These are phyloP conservation scores for Scopulariopsis brevicaulis DNA, from an alignment of 2,329 filamentous ascomycete species.

Conservation along the genomic window DNA sequence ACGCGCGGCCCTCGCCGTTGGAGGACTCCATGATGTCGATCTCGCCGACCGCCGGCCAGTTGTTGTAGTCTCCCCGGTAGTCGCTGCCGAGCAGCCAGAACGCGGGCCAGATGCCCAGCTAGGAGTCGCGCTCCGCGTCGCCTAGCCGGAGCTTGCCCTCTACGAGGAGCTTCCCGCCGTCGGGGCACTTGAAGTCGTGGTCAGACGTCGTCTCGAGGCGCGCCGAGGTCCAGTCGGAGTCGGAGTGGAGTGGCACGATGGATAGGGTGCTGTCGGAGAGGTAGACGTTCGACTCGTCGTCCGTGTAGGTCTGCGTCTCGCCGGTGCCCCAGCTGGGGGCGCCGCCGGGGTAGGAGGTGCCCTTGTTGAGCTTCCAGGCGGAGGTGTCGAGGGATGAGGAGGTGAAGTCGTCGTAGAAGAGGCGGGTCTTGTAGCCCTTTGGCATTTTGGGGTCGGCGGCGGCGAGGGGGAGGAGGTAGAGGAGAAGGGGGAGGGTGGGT, in stretches of 20 bases:
- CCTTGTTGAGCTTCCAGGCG: conserved; percentile 29
- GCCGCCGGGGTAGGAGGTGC: conserved; percentile 33
- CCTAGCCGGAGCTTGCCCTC: conserved; percentile 21
- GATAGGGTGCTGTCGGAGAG: conserved; percentile 21
- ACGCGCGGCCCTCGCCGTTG: conserved; percentile 22
- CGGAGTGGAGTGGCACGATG: conserved; percentile 20
- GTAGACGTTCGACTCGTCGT: conserved; percentile 23
- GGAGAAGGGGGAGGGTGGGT: background rate
- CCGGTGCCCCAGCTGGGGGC: conserved; percentile 34
- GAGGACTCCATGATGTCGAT: conserved; percentile 31
- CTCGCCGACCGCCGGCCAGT: conserved; percentile 30
- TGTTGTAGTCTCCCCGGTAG: conserved; percentile 23
- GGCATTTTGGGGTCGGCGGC: conserved; percentile 3
- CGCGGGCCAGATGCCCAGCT: conserved; percentile 32
- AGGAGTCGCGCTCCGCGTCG: conserved; percentile 10
- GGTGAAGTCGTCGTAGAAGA: conserved; percentile 18
- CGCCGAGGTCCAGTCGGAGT: conserved; percentile 26
- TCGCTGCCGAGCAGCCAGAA: conserved; percentile 31
- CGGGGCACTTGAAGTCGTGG: conserved; percentile 20
- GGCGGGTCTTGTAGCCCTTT: conserved; percentile 9
- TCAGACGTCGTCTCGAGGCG: conserved; percentile 26
- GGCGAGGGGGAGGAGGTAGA: background rate
- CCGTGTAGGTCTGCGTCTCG: conserved; percentile 34
- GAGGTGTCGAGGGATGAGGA: conserved; percentile 13
- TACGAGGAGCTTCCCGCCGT: conserved; percentile 9